Conservation (phyloP, 805 yeast species). For the Ogataea sp. region DNA sequence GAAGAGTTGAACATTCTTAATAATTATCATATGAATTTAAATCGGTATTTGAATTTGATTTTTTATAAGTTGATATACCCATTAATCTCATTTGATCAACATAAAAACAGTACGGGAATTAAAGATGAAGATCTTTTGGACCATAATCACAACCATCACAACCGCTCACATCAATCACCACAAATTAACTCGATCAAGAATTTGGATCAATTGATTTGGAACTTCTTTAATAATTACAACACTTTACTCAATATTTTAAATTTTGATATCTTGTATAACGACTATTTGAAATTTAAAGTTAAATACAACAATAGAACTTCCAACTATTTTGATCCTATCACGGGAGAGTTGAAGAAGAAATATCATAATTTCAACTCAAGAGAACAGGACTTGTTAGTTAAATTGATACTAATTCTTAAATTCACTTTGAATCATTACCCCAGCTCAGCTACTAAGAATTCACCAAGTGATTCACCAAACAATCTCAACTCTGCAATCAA, state of each 20-base stretch:
- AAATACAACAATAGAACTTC: slow-evolving; percentile 23
- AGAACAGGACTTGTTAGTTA: slow-evolving; percentile 34
- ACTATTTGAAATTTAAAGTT: slow-evolving; percentile 41
- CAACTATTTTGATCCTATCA: slow-evolving; percentile 30
- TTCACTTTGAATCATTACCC: slow-evolving; percentile 30
- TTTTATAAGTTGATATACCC: slow-evolving; percentile 27
- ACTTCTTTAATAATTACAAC: slow-evolving; percentile 45
- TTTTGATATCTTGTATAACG: slow-evolving; percentile 43
- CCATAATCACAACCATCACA: no score
- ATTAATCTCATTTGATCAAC: slow-evolving; percentile 11
- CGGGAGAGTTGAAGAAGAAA: slow-evolving; percentile 32
- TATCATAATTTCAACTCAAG: slow-evolving; percentile 23
- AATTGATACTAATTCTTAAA: slow-evolving; percentile 46
- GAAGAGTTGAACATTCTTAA: slow-evolving; percentile 15
- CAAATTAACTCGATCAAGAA: no score
- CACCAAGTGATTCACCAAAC: slow-evolving; percentile 11
- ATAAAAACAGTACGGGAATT: no score
- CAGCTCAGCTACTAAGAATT: no score
- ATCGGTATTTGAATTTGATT: slow-evolving; percentile 25
- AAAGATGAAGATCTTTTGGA: no score
- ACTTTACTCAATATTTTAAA: slow-evolving; percentile 48
- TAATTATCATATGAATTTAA: slow-evolving; percentile 28
- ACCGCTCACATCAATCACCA: no score
- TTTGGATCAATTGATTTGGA: slow-evolving; percentile 37
- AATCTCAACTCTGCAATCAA: neutral